Percentiles rank a stretch among this genome's conserved stretches.
phyloP scores from a whole-genome alignment of 148 eudicot genomes.

The Dysphania ambrosioides region DNA sequence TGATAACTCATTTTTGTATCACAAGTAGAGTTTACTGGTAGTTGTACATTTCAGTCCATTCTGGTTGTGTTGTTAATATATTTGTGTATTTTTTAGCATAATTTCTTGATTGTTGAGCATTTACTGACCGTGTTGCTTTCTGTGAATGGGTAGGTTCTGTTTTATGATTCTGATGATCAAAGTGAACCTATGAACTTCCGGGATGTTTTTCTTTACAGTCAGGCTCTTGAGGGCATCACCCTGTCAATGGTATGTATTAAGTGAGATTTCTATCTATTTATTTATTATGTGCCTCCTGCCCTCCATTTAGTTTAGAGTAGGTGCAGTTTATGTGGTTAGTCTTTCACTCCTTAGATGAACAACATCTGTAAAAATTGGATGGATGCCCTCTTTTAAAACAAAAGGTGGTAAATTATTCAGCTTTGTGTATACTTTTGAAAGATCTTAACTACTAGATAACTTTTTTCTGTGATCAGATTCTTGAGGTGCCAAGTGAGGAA shows the following conservation, averaged over 20 bases:
- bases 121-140: constrained; percentile 18
- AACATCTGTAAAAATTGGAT: background rate
- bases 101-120: background rate
- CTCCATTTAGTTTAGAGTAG: background rate
- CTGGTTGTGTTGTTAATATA: background rate
- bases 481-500: constrained; percentile 84
- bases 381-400: background rate
- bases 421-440: constrained; percentile 8
- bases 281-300: background rate
- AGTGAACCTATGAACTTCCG: constrained; percentile 86
- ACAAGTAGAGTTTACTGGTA: background rate
- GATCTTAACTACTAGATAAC: constrained; percentile 13
- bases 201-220: constrained; percentile 90
- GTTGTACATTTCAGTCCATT: background rate
- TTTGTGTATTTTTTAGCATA: background rate
- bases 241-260: constrained; percentile 72
- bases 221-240: constrained; percentile 95
- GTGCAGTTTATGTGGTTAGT: background rate
- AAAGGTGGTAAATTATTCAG: background rate
- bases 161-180: constrained; percentile 78
- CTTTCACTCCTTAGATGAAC: background rate
- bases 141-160: constrained; percentile 70
- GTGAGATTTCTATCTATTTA: too few relatives aligned
- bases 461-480: constrained; percentile 61
- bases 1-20: background rate